A percentile compares a stretch with the other conserved stretches of the same genome.
These are phyloP conservation scores for Linnemannia elongata DNA, from an alignment of 192 early-diverging fungal species.

Conservation along the genomic window DNA sequence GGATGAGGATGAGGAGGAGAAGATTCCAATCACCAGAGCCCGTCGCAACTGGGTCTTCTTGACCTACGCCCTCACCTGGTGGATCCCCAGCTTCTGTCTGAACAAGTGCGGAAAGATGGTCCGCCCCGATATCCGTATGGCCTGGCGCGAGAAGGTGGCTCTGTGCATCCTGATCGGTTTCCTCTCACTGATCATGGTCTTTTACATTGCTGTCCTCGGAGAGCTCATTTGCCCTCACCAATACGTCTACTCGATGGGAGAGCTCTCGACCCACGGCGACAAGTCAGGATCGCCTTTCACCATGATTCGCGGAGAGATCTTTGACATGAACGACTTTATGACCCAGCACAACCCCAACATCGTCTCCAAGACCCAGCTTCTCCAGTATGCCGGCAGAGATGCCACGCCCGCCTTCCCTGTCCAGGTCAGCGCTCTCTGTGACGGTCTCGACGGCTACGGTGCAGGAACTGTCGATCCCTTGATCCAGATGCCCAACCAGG, in stretches of 20 bases:
- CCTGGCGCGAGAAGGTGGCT: constrained; percentile 98
- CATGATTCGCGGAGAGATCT: constrained; percentile 86
- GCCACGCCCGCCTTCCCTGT: constrained; percentile 78
- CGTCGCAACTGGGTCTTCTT: constrained; percentile 87
- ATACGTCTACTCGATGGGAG: constrained; percentile 77
- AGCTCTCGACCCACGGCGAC: constrained; percentile 61
- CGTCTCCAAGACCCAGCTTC: constrained; percentile 55
- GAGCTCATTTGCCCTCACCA: constrained; percentile 80
- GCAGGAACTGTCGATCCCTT: constrained; percentile 57
- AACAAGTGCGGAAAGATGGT: constrained; percentile 82
- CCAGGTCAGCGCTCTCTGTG: constrained; percentile 70
- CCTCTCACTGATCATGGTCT: constrained; percentile 83
- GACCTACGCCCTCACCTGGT: constrained; percentile 85
- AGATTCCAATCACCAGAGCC: constrained; percentile 65
- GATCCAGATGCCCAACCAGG: constrained; percentile 63
- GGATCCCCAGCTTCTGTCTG: constrained; percentile 83
- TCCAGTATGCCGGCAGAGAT: constrained; percentile 77
- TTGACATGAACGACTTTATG: constrained; percentile 79
- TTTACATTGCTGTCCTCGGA: constrained; percentile 87
- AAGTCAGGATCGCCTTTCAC: constrained; percentile 65
- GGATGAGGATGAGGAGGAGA: constrained; percentile 67
- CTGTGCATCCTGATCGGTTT: constrained; percentile 89
- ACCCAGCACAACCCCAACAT: constrained; percentile 65
- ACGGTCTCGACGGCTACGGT: constrained; percentile 65
- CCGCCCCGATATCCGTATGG: constrained; percentile 84